Base-by-base conservation (phyloP, 306 rosid species). In the Herpetospermum pedunculosum region DNA sequence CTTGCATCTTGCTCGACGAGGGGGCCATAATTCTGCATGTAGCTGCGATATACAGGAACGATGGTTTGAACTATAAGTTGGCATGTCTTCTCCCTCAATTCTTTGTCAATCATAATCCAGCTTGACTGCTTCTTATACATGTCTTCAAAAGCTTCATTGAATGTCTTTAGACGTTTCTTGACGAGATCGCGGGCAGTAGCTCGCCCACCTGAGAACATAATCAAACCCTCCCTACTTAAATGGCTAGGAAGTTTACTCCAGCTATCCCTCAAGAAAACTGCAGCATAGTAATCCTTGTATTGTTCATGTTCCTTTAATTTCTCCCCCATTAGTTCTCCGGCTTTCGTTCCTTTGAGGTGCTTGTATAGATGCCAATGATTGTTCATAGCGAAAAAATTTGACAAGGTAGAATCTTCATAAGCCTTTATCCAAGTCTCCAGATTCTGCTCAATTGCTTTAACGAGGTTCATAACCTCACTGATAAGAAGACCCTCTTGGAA, bases 171-270 rank as follows among this genome's bases (percentile, higher is more conserved):
- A 82, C 97, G 90, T 84, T 95, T 87, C 88, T 95, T 95, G 77
- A 95, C 99, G 47, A 95, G 92, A 82, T 92, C 99, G 25, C 99
- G 99, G 26, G 99, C 99, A 49, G 99, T 95, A 38, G 99, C 99
- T 1, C 93, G 96, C 47, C 97, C 97, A 77, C 99, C 99, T 0
- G 99, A 95, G 83, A 95, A 95, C 73, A 92, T 81, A 75, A 95
- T 92, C 76, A 95, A 82, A 71, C 99, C 99, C 82, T 95, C 97
- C 75, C 99, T 81, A 62, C 99, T 95, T 78, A 95, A 83, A 76
- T 89, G 92, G 77, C 86, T 78, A 16, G 99, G 97, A 80, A 95
- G 97, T 84, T 89, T 95, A 43, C 95, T 97, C 99, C 99, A 95
- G 80, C 96, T 92, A 0, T 95, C 96, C 63, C 83, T 86, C 83